Evolutionary conservation across 2,329 filamentous ascomycete genomes (phyloP).

Genomic region (Trichoderma simmonsii): DNA sequence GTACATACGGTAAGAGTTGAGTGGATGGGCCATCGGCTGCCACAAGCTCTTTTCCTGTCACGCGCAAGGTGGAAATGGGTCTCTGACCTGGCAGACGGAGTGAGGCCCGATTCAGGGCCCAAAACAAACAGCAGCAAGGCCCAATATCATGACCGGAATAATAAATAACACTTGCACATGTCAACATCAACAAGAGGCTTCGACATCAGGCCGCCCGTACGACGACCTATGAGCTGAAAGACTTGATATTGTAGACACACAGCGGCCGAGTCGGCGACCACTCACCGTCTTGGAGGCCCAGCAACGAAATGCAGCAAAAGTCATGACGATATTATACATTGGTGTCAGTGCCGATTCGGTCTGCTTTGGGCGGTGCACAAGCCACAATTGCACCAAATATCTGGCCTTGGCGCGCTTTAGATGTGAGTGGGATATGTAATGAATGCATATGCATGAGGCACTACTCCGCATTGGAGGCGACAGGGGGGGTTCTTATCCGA

Average conservation of each 20-base stretch:
- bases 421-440: neutral
- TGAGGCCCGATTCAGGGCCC: neutral
- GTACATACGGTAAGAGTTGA: neutral
- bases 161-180: neutral
- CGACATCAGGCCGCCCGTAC: neutral
- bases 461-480: neutral
- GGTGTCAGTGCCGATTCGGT: slow-evolving; percentile 7
- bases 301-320: neutral
- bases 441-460: neutral
- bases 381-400: slow-evolving; percentile 14
- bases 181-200: neutral
- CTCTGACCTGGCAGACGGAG: neutral
- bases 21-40: slow-evolving; percentile 9
- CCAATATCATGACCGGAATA: neutral
- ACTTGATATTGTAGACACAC: neutral
- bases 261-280: neutral
- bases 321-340: slow-evolving; percentile 20
- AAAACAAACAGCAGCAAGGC: neutral
- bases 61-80: neutral
- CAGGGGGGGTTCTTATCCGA: slow-evolving; percentile 5
- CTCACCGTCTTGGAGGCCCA: neutral
- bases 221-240: neutral
- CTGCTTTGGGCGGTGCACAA: slow-evolving; percentile 12
- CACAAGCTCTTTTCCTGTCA: slow-evolving; percentile 2
- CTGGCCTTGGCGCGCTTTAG: slow-evolving; percentile 1